phyloP scores from a whole-genome alignment of 2,329 filamentous ascomycete species.

The Tympanopsis confertula region DNA sequence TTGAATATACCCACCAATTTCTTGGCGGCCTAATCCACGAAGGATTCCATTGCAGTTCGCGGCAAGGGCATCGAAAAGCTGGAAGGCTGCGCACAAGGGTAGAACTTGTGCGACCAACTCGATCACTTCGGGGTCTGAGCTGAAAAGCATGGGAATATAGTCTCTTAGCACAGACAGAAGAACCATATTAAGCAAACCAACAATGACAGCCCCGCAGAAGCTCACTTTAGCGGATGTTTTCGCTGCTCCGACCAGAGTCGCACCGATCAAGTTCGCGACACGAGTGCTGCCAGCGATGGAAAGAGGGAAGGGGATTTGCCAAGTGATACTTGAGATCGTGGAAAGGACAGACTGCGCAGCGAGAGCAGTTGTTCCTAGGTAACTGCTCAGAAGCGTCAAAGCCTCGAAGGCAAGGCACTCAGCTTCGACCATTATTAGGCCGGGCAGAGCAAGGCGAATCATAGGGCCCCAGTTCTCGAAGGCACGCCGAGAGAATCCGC shows the following conservation, averaged over 20 bases:
- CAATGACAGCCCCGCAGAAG: constrained; percentile 50
- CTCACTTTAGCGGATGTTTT: constrained; percentile 71
- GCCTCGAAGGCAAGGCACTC: constrained; percentile 92
- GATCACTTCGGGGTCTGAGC: constrained; percentile 60
- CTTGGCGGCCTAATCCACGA: constrained; percentile 76
- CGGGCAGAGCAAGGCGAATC: constrained; percentile 77
- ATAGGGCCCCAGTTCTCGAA: constrained; percentile 47
- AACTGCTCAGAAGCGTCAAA: constrained; percentile 70
- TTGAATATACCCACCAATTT: constrained; percentile 81
- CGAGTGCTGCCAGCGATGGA: constrained; percentile 81
- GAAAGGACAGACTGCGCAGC: constrained; percentile 81
- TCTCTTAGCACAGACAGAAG: constrained; percentile 58
- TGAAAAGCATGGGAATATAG: constrained; percentile 68
- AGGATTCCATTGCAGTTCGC: constrained; percentile 75
- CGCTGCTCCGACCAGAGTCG: constrained; percentile 68
- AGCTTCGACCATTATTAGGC: constrained; percentile 86
- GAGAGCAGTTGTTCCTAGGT: constrained; percentile 67
- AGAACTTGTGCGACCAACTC: constrained; percentile 57
- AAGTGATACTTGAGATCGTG: constrained; percentile 68
- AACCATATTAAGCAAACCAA: constrained; percentile 71
- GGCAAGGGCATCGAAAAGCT: constrained; percentile 75
- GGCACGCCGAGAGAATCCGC: constrained; percentile 22
- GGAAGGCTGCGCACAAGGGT: constrained; percentile 76
- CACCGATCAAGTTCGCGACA: constrained; percentile 84
- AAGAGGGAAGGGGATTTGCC: constrained; percentile 85